phyloP scores from a whole-genome alignment of 805 yeast species.

The Komagataella ulmi region DNA sequence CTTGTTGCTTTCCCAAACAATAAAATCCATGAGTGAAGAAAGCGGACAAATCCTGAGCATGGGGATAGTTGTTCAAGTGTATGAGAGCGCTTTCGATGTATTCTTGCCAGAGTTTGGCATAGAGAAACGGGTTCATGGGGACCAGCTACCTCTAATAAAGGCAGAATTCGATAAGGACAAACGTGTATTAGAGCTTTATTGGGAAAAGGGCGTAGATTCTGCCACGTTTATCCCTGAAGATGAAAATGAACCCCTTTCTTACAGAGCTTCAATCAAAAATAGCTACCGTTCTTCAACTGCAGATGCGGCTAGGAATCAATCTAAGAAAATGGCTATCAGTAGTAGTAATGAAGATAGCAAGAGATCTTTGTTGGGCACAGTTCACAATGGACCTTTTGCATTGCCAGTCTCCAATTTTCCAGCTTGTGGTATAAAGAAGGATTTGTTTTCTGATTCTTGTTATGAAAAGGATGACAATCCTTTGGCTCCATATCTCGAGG shows the following conservation, averaged over 20 bases:
- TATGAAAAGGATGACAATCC: conserved; percentile 17
- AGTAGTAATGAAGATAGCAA: conserved; percentile 15
- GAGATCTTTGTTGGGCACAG: conserved; percentile 24
- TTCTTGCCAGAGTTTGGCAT: conserved; percentile 87
- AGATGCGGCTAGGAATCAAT: conserved; percentile 56
- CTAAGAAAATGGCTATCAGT: conserved; percentile 10
- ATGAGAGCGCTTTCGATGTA: conserved; percentile 93
- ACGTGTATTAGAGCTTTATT: conserved; percentile 65
- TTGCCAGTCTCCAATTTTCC: not conserved
- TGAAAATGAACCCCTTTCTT: conserved; percentile 65
- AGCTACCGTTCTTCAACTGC: conserved; percentile 59
- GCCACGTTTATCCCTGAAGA: conserved; percentile 89
- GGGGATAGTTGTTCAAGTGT: conserved; percentile 85
- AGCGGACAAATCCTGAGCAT: conserved; percentile 76
- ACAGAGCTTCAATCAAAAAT: conserved; percentile 66
- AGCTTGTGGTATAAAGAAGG: not conserved
- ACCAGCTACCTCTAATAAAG: conserved; percentile 81
- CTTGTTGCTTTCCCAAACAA: conserved; percentile 68
- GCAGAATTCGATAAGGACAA: conserved; percentile 77
- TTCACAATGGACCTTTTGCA: not conserved
- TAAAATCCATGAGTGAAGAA: conserved; percentile 54
- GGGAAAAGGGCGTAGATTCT: conserved; percentile 89
- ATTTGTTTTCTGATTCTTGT: conserved; percentile 2
- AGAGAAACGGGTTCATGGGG: conserved; percentile 94
- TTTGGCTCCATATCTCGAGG: conserved; percentile 43